Conservation (phyloP, 1,284 basidiomycete genomes). For the Rhodotorula sp. region DNA sequence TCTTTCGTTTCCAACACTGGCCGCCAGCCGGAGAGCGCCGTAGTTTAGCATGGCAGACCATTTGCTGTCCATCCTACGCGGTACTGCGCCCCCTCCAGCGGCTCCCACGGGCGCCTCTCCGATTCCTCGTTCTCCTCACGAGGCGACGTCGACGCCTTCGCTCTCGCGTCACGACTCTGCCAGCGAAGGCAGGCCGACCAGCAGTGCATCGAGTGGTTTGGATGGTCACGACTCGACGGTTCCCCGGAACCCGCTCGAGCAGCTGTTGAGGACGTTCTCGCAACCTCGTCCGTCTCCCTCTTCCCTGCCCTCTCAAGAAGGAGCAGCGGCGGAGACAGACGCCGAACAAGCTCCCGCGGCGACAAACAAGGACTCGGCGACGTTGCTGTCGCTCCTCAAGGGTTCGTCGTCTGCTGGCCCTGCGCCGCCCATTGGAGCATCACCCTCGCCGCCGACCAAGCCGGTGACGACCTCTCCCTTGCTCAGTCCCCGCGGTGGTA, state of each 20-base stretch:
- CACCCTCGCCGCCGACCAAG: neutral
- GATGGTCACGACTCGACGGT: no score
- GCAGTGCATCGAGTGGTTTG: neutral
- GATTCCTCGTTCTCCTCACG: neutral
- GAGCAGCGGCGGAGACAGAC: no score
- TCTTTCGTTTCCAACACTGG: neutral
- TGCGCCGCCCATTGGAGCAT: no score
- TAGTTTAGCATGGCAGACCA: neutral
- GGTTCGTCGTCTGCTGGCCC: neutral
- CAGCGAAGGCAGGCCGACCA: neutral
- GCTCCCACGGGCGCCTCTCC: neutral
- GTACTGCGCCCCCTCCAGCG: neutral
- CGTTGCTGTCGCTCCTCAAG: slow-evolving; percentile 11
- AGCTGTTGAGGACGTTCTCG: neutral
- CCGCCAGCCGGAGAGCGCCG: neutral
- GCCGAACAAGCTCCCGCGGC: neutral
- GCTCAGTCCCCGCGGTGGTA: neutral
- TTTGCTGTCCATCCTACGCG: slow-evolving; percentile 10
- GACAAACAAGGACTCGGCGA: neutral
- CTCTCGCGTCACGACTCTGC: neutral
- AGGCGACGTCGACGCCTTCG: neutral
- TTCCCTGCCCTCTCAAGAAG: neutral
- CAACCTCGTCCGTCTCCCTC: neutral
- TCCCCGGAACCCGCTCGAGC: neutral
- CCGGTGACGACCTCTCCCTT: neutral